Evolutionary conservation across 208 protist species (phyloP), one percentile per base, ranked within the genome.

Genomic region (Acanthamoeba castellanii): DNA sequence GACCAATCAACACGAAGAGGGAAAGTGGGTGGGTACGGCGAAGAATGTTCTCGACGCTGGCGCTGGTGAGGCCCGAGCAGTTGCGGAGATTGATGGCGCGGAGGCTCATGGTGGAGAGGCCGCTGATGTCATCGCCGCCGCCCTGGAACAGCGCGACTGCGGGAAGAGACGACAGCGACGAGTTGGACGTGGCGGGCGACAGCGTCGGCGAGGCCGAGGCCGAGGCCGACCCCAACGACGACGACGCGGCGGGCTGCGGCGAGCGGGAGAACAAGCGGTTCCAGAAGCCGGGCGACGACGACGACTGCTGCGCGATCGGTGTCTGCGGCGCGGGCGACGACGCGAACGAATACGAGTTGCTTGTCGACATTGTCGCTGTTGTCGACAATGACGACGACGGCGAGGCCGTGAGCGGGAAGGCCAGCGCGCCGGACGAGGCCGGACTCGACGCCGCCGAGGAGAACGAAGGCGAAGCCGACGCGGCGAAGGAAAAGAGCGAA

Each of bases 321-420:
- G 70, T 34, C 70, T 30, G 70, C 70, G 70, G 32, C 34, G 70
- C 27, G 14, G 70, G 30, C 34, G 70, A 78, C 13, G 70, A 78
- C 34, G 70, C n/a, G 30, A 78, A 78, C 27, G 70, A 78, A n/a
- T 78, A 78, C 27, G 70, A 78, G 70, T 78, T 78, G 18, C 64
- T 30, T 25, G 64, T 32, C n/a, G 64, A 50, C 47, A 50, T 50
- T 0, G 47, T 1, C 47, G 13, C 47, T 50, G 47, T 13, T 16
- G 47, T 16, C 47, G 13, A 16, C 47, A 16, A 50, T 16, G 47
- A 50, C 13, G 47, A 50, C 47, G 47, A 50, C 13, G 59, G 22
- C 22, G 59, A 20, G 25, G 59, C 22, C 0, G 59, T 64, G 59
- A 27, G 25, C 7, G 59, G 59, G 22, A 64, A 27, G 0, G 25